Percentiles rank a stretch among this genome's conserved stretches.
These are phyloP conservation scores for Bacidia gigantensis DNA, from an alignment of 495 filamentous ascomycete species.

Conservation along the genomic window DNA sequence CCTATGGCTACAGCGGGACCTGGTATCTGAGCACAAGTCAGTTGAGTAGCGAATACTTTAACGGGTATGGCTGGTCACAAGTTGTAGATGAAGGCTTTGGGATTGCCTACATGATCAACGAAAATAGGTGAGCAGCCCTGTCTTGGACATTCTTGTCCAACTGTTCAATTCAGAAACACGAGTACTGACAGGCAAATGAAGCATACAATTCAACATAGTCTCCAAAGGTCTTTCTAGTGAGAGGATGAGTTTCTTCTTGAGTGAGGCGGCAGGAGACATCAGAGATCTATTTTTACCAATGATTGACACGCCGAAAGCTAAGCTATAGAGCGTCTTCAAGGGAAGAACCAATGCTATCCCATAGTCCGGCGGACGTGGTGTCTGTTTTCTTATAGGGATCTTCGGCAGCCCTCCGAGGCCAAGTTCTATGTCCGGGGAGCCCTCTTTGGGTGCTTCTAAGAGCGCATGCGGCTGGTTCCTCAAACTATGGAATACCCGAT, in stretches of 20 bases:
- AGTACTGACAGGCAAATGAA: constrained; percentile 22
- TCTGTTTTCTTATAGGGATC: too few relatives aligned
- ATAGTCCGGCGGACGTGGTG: too few relatives aligned
- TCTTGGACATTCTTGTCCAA: too few relatives aligned
- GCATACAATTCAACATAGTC: constrained; percentile 96
- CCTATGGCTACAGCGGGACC: constrained; percentile 66
- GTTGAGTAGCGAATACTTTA: constrained; percentile 92
- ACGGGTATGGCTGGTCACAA: constrained; percentile 99
- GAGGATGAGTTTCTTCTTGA: constrained; percentile 88
- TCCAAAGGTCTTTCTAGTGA: constrained; percentile 83
- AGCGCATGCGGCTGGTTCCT: too few relatives aligned
- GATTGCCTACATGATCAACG: constrained; percentile 99
- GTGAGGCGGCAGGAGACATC: constrained; percentile 82
- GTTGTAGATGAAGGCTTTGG: constrained; percentile 93
- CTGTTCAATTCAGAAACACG: not conserved
- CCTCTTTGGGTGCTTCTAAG: too few relatives aligned
- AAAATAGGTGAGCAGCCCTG: constrained; percentile 51
- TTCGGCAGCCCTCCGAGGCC: too few relatives aligned
- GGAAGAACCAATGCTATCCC: not conserved
- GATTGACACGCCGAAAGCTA: constrained; percentile 72
- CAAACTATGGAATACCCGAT: too few relatives aligned
- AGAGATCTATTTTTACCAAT: constrained; percentile 79
- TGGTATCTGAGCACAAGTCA: constrained; percentile 88
- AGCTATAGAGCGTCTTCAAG: too few relatives aligned
- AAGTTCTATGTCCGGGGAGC: too few relatives aligned